Conservation (phyloP, 352 stramenopile genomes). For the Phytopythium ostracodes region DNA sequence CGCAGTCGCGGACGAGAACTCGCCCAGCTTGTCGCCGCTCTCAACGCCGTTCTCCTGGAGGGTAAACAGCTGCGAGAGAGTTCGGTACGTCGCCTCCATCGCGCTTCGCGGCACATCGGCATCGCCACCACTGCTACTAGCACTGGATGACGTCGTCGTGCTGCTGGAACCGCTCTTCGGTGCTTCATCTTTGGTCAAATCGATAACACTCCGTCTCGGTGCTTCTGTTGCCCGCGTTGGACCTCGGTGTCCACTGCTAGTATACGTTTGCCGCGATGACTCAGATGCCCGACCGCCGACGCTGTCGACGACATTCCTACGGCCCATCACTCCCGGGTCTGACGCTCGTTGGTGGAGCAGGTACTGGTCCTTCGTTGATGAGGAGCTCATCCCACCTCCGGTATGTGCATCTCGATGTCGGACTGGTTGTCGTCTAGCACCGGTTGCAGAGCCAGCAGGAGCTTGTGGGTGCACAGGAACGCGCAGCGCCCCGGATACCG, state of each 20-base stretch:
- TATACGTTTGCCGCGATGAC: background rate
- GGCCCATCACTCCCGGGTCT: conserved; percentile 16
- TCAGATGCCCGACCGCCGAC: background rate
- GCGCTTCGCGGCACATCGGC: conserved; percentile 22
- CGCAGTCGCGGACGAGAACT: conserved; percentile 50
- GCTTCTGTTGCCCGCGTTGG: background rate
- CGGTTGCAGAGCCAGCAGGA: conserved; percentile 16
- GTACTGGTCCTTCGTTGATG: background rate
- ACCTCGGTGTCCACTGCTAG: background rate
- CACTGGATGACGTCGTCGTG: background rate
- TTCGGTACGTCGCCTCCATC: conserved; percentile 52
- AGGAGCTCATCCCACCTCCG: background rate
- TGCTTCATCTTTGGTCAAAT: conserved; percentile 2
- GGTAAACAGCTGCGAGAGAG: conserved; percentile 58
- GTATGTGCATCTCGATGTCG: conserved; percentile 32
- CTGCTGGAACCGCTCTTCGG: conserved; percentile 7
- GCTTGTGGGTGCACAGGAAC: conserved; percentile 18
- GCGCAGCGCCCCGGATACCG: background rate
- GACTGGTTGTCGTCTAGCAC: conserved; percentile 28
- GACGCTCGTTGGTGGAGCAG: conserved; percentile 21
- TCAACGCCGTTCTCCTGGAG: conserved; percentile 44
- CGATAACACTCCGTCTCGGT: background rate
- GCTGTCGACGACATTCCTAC: background rate
- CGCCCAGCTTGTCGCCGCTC: conserved; percentile 34
- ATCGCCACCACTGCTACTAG: background rate